Evolutionary conservation across 495 filamentous ascomycete genomes (phyloP), one percentile per base, ranked within the genome.

Genomic region (Podospora sp.): DNA sequence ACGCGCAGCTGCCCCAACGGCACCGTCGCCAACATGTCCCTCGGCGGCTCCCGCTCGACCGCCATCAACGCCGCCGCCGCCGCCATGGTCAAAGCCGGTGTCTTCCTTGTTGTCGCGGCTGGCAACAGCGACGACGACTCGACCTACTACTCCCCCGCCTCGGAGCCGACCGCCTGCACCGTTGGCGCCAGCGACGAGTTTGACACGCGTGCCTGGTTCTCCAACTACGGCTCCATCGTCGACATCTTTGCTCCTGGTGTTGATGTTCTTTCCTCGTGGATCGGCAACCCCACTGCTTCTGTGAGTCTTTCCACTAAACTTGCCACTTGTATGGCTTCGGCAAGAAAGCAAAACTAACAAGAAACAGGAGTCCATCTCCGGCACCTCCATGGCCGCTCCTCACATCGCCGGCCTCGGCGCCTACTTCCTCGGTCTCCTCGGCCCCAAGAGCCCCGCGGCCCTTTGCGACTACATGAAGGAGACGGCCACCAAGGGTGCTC

Each of bases 381-480:
- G 89, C 36, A 92, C 89, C 11, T 84, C 81, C n/a, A 87, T 87
- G 84, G 84, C 88, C 21, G 80, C 84, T 14, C 88, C 88, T 14
- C 89, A 91, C 61, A 78, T 90, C 69, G 78, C 81, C 14, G 89
- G 89, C 57, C 78, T 88, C 26, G 86, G 78, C 26, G 82, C 86
- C 14, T 90, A 90, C 73, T 74, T 89, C 26, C 79, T 87, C 57
- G 75, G 71, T 3, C 78, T 87, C 22, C 66, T 71, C 27, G 79
- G 77, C 25, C 72, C 71, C 68, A 81, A 78, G 78, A 81, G 76
- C 66, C 80, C 84, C 56, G 68, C 75, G 27, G 70, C 68, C 27
- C 79, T 86, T 26, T 78, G 76, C 68, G 55, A 65, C 16, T 78
- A 78, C 62, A 77, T 87, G 27, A 71, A 69, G 29, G 68, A 74